Conservation (phyloP, 2,329 filamentous ascomycete genomes). For the Rhynchosporium secalis region DNA sequence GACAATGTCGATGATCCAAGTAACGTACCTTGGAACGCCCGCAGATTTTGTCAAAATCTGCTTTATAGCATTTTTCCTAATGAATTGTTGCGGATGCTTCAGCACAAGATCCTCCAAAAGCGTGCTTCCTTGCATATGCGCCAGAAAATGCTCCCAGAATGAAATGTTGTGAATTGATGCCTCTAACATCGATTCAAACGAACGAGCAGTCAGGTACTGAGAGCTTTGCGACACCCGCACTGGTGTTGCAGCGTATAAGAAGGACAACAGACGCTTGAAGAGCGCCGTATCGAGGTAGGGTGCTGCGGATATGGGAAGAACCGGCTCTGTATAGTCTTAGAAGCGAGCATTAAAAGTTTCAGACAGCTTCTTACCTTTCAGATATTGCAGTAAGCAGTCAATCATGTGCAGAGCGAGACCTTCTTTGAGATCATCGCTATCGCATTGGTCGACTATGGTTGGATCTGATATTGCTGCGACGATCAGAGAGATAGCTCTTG, state of each 20-base stretch:
- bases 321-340: conserved; percentile 41
- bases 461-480: conserved; percentile 61
- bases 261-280: conserved; percentile 38
- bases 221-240: conserved; percentile 32
- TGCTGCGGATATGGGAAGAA: conserved; percentile 39
- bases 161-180: conserved; percentile 47
- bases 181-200: conserved; percentile 51
- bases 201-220: conserved; percentile 43
- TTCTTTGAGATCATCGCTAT: conserved; percentile 48
- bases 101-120: conserved; percentile 47
- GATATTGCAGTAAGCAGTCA: conserved; percentile 54
- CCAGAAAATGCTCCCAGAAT: conserved; percentile 48
- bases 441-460: conserved; percentile 50
- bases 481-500: conserved; percentile 52
- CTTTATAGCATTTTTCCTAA: conserved; percentile 38
- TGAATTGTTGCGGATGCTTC: conserved; percentile 42
- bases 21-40: conserved; percentile 34
- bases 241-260: conserved; percentile 34
- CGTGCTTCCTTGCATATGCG: conserved; percentile 41
- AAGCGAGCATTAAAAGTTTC: conserved; percentile 14
- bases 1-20: not conserved
- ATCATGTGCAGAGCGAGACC: conserved; percentile 56
- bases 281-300: conserved; percentile 40
- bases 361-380: conserved; percentile 49
- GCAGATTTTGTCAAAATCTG: conserved; percentile 38